Evolutionary conservation across 2,329 filamentous ascomycete genomes (phyloP).

Genomic region (Cladophialophora yegresii): DNA sequence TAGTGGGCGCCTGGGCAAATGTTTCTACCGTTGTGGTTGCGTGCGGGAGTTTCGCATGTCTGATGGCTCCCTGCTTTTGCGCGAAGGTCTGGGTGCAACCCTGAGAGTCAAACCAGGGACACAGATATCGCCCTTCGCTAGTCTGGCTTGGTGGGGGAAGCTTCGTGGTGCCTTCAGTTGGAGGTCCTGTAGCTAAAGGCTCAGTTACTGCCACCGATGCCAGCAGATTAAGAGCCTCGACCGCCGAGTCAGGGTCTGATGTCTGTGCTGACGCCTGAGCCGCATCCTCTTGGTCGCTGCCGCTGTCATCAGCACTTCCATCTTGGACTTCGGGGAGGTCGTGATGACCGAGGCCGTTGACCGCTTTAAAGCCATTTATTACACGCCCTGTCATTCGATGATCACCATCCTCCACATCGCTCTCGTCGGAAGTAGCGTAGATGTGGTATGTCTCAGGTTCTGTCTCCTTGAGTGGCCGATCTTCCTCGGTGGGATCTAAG

Average conservation of each 20-base stretch:
- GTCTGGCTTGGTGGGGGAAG: not conserved
- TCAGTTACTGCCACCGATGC: conserved; percentile 3
- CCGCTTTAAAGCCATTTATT: not conserved
- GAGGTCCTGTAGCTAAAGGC: not conserved
- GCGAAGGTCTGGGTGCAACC: conserved; percentile 30
- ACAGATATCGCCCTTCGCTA: conserved; percentile 23
- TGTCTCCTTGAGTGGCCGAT: conserved; percentile 23
- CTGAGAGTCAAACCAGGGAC: conserved; percentile 25
- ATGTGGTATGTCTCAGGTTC: conserved; percentile 35
- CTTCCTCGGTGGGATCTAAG: not conserved
- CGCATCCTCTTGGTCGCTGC: not conserved
- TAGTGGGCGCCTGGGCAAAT: not conserved
- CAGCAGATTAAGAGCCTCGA: not conserved
- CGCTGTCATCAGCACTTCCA: not conserved
- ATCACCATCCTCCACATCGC: conserved; percentile 15
- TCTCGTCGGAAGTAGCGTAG: conserved; percentile 29
- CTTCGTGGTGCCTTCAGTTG: not conserved
- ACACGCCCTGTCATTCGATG: not conserved
- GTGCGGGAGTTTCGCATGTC: conserved; percentile 22
- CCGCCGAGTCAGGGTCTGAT: not conserved
- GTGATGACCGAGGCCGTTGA: not conserved
- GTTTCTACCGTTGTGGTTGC: not conserved
- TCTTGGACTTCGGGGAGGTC: not conserved
- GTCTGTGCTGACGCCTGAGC: not conserved
- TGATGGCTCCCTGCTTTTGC: conserved; percentile 19